Conservation (phyloP, 495 filamentous ascomycete genomes). For the Bacidia gigantensis region DNA sequence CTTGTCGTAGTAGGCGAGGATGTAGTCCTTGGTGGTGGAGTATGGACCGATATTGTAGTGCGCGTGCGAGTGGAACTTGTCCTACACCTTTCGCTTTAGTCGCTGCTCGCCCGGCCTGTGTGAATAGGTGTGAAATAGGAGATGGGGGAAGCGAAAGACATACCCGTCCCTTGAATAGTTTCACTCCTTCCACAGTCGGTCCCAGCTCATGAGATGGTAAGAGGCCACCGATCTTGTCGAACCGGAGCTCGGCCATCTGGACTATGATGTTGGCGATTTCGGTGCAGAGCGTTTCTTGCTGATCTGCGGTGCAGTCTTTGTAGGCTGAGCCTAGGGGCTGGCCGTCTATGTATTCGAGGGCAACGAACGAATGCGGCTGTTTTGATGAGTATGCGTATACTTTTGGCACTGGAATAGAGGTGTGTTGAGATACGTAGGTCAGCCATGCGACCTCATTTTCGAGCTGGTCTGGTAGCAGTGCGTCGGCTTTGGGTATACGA, state of each 20-base stretch:
- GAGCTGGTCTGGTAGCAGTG: slow-evolving; percentile 4
- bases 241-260: slow-evolving; percentile 3
- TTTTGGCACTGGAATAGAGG: slow-evolving; percentile 9
- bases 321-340: slow-evolving; percentile 7
- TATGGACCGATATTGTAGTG: slow-evolving; percentile 20
- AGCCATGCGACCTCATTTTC: slow-evolving; percentile 12
- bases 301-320: background rate
- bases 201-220: slow-evolving; percentile 4
- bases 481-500: slow-evolving; percentile 5
- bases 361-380: slow-evolving; percentile 7
- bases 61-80: slow-evolving; percentile 12
- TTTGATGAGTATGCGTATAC: slow-evolving; percentile 7
- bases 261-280: slow-evolving; percentile 12
- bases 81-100: background rate
- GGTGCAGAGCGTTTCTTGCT: slow-evolving; percentile 5
- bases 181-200: slow-evolving; percentile 16
- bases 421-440: slow-evolving; percentile 2
- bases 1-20: slow-evolving; percentile 17
- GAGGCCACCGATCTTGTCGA: slow-evolving; percentile 14
- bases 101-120: no score
- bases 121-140: background rate
- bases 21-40: slow-evolving; percentile 9
- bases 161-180: slow-evolving; percentile 16
- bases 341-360: slow-evolving; percentile 11
- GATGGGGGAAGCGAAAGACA: background rate